These are phyloP conservation scores for Prunus campanulata DNA, from an alignment of 306 rosid genomes.

Conservation along the genomic window DNA sequence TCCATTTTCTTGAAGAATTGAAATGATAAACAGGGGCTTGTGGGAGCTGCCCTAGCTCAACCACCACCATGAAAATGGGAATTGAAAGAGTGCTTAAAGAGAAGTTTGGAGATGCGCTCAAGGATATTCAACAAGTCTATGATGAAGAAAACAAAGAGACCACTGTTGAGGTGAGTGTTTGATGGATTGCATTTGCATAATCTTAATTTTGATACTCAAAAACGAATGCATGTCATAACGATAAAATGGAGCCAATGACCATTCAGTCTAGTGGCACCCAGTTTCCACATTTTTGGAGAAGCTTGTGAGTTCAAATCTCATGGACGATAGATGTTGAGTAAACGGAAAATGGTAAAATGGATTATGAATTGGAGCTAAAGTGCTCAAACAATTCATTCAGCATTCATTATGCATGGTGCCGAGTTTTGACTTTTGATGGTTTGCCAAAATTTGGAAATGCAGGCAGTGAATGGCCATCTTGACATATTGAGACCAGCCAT, in stretches of 20 bases:
- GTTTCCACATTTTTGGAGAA: too few species aligned
- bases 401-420: not conserved
- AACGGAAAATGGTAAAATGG: too few species aligned
- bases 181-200: not conserved
- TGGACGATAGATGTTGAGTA: too few species aligned
- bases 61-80: slow-evolving; percentile 95
- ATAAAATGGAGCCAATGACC: not conserved
- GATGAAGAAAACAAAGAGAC: slow-evolving; percentile 51
- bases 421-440: not conserved
- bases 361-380: too few species aligned
- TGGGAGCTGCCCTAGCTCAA: slow-evolving; percentile 93
- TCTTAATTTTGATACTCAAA: not conserved
- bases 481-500: slow-evolving; percentile 89
- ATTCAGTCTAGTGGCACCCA: too few species aligned
- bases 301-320: too few species aligned
- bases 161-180: slow-evolving; percentile 53
- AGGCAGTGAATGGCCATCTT: slow-evolving; percentile 85
- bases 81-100: slow-evolving; percentile 92
- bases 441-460: slow-evolving; percentile 10
- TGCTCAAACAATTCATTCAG: too few species aligned
- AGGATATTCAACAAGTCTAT: slow-evolving; percentile 63
- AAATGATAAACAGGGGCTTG: slow-evolving; percentile 64
- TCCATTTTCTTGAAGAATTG: not conserved
- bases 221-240: not conserved
- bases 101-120: slow-evolving; percentile 78